phyloP scores from a whole-genome alignment of 2,329 filamentous ascomycete species.

The Domatiomyces globalis region DNA sequence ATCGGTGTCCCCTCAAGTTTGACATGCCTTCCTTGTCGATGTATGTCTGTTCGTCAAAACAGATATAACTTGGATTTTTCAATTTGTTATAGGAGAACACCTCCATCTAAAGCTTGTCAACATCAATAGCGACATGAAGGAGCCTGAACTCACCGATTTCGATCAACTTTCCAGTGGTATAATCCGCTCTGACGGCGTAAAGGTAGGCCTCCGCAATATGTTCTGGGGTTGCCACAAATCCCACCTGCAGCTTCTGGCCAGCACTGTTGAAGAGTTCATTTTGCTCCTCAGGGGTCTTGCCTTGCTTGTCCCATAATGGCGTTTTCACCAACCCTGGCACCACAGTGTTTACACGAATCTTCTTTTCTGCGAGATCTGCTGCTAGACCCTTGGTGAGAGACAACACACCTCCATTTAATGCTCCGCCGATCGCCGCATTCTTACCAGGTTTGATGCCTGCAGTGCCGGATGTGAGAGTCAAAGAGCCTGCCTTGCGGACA shows the following conservation, averaged over 20 bases:
- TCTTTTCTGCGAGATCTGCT: constrained; percentile 41
- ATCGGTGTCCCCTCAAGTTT: too few species aligned
- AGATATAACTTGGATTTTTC: too few species aligned
- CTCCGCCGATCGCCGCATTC: constrained; percentile 36
- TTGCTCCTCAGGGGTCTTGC: constrained; percentile 16
- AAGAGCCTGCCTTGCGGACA: constrained; percentile 10
- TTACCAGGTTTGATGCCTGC: constrained; percentile 38
- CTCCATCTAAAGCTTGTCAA: background rate
- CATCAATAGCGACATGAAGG: background rate
- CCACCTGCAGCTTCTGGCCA: constrained; percentile 13
- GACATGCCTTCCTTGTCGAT: too few species aligned
- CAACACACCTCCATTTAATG: constrained; percentile 37
- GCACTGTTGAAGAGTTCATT: constrained; percentile 9
- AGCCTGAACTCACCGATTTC: constrained; percentile 10
- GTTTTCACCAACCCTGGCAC: constrained; percentile 41
- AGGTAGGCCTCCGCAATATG: constrained; percentile 36
- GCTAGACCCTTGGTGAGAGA: constrained; percentile 43
- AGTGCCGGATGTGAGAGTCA: constrained; percentile 43
- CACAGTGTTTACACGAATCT: constrained; percentile 50
- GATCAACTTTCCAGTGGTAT: constrained; percentile 12
- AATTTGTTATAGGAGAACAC: background rate
- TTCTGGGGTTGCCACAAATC: constrained; percentile 26
- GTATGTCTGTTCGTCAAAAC: too few species aligned
- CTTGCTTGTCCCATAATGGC: constrained; percentile 25
- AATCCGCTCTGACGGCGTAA: constrained; percentile 19